Conservation (phyloP, 2,329 filamentous ascomycete species). For the Pestalotiopsis sp. region DNA sequence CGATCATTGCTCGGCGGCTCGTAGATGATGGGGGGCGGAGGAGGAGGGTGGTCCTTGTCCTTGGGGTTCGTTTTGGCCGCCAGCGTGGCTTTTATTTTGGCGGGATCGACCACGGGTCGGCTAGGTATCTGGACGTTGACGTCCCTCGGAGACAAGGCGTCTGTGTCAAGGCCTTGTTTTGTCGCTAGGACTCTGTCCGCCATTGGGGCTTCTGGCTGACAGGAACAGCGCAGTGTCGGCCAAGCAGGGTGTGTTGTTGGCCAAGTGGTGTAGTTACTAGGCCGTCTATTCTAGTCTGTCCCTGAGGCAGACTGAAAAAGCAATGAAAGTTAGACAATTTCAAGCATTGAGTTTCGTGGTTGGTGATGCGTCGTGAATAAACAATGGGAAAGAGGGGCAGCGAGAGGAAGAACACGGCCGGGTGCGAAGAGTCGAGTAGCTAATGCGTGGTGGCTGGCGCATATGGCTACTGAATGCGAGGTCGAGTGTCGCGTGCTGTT, state of each 20-base stretch:
- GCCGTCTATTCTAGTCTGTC: constrained; percentile 8
- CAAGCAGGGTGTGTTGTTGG: constrained; percentile 15
- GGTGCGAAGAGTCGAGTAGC: background rate
- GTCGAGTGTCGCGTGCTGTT: background rate
- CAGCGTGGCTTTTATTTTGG: constrained; percentile 53
- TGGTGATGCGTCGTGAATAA: background rate
- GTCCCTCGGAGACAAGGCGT: constrained; percentile 68
- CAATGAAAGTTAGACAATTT: constrained; percentile 15
- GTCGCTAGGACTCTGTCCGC: constrained; percentile 49
- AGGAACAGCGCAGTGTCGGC: constrained; percentile 11
- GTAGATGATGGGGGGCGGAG: constrained; percentile 61
- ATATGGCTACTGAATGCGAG: background rate
- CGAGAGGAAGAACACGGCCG: background rate
- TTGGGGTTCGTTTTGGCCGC: constrained; percentile 40
- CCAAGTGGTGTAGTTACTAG: constrained; percentile 16
- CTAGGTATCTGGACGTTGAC: constrained; percentile 60
- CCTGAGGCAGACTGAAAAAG: background rate
- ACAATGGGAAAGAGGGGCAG: background rate
- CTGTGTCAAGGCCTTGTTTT: constrained; percentile 58
- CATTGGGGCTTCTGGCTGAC: constrained; percentile 35
- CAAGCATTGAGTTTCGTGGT: background rate
- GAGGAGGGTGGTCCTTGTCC: constrained; percentile 69
- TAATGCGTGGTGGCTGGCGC: background rate
- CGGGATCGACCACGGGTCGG: constrained; percentile 35
- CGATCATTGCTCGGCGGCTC: constrained; percentile 72